Evolutionary conservation across 345 rosid species (phyloP).

Genomic region (Eucalyptus leucophloia): DNA sequence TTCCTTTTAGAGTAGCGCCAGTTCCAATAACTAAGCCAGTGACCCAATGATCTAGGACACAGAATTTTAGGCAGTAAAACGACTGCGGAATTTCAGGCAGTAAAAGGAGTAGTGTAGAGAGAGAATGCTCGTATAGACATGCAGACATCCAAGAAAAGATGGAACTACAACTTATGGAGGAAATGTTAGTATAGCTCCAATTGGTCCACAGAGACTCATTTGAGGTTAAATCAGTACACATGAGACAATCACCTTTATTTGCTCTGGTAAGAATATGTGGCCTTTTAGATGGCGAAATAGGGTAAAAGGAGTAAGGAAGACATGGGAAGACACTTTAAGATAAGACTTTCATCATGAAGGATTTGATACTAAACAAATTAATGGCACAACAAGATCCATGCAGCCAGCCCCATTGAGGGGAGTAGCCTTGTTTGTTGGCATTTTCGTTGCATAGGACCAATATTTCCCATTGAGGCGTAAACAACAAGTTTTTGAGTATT

Average conservation of each 20-base stretch:
- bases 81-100: background rate
- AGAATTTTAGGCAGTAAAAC: background rate
- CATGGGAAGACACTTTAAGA: background rate
- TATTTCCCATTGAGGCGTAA: background rate
- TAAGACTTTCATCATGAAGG: background rate
- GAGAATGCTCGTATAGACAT: background rate
- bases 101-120: background rate
- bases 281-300: background rate
- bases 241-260: background rate
- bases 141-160: background rate
- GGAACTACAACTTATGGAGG: background rate
- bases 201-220: background rate
- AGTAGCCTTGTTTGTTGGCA: background rate
- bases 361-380: background rate
- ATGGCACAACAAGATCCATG: background rate
- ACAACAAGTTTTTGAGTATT: background rate
- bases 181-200: background rate
- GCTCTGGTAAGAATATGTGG: background rate
- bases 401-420: background rate
- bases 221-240: background rate
- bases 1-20: background rate
- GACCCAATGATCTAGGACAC: background rate
- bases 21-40: background rate
- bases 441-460: background rate
- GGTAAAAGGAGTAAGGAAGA: background rate